These are phyloP conservation scores for Mortierella sp. DNA, from an alignment of 371 early-diverging fungal genomes.

Conservation along the genomic window DNA sequence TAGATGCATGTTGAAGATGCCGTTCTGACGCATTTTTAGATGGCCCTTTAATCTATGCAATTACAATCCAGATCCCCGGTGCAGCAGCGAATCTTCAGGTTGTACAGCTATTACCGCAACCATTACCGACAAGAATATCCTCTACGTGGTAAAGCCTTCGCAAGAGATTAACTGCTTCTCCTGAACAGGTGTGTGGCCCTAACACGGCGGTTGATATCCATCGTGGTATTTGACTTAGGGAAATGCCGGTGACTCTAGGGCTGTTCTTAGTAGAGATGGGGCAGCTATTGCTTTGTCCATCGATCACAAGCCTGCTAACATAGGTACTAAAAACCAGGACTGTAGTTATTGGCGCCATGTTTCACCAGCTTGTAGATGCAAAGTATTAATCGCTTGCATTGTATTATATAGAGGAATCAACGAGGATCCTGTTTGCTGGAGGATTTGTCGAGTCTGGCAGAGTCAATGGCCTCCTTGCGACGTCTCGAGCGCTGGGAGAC, in stretches of 20 bases:
- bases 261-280: slow-evolving; percentile 84
- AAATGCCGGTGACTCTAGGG: slow-evolving; percentile 97
- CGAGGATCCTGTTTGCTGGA: slow-evolving; percentile 88
- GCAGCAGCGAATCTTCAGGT: slow-evolving; percentile 84
- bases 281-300: slow-evolving; percentile 82
- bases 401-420: slow-evolving; percentile 70
- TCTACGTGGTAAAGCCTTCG: slow-evolving; percentile 56
- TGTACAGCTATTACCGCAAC: slow-evolving; percentile 93
- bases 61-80: slow-evolving; percentile 79
- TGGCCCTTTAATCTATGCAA: too few relatives aligned
- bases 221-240: slow-evolving; percentile 62
- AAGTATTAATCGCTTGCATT: neutral
- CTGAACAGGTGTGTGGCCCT: neutral
- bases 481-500: slow-evolving; percentile 97
- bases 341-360: neutral
- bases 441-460: slow-evolving; percentile 96
- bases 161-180: neutral
- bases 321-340: slow-evolving; percentile 38
- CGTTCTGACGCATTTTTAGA: neutral
- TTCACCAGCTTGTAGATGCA: neutral
- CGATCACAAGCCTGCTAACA: slow-evolving; percentile 96
- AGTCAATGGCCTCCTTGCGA: slow-evolving; percentile 97
- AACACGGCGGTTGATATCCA: neutral
- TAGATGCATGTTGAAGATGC: neutral
- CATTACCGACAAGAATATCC: slow-evolving; percentile 76